Base-by-base conservation (phyloP, 148 eudicot species). In the Talinum fruticosum region DNA sequence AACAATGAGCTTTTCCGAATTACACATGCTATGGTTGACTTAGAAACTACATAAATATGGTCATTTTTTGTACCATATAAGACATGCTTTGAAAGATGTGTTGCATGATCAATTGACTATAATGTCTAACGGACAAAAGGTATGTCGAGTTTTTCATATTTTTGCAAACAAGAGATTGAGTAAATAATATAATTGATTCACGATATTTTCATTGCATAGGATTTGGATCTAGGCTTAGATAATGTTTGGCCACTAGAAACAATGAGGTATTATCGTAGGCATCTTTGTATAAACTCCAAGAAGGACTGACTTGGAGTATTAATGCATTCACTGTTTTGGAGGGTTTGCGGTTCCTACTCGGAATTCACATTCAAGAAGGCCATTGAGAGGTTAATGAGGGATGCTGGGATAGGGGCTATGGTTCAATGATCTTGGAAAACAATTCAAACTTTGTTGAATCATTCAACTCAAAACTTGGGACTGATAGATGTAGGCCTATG, bases 371-470 rank as follows among this genome's bases (percentile, higher is more conserved):
- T n/a, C n/a, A 33, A 28, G 4, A 73, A 54, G 15, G 66, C 32
- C 3, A 54, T 62, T 5, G 1, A 4, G 6, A 38, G 21, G 3
- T 14, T 28, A 4, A 13, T 18, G 16, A 61, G 14, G 62, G 23
- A 23, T 2, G 30, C 10, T 6, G 37, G 37, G 5, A 10, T 19
- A 1, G 24, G 66, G 19, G 0, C 18, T 5, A 14, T 8, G 12
- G 36, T 16, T n/a, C 32, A 65, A 35, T 66, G 69, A 23, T 66
- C 32, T 6, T 1, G 18, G 37, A 30, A 8, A 61, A 59, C 13
- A 62, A 19, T 5, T 36, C 21, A 1, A 75, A 62, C 14, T 75
- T 75, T 26, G 54, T 75, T 24, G 77, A 75, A 14, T n/a, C 44
- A 3, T 37, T 62, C 38, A 75, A 75, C 18, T 38, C 69, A 3